Base-by-base conservation (phyloP, 1,284 basidiomycete genomes). In the Irpex lacteus region DNA sequence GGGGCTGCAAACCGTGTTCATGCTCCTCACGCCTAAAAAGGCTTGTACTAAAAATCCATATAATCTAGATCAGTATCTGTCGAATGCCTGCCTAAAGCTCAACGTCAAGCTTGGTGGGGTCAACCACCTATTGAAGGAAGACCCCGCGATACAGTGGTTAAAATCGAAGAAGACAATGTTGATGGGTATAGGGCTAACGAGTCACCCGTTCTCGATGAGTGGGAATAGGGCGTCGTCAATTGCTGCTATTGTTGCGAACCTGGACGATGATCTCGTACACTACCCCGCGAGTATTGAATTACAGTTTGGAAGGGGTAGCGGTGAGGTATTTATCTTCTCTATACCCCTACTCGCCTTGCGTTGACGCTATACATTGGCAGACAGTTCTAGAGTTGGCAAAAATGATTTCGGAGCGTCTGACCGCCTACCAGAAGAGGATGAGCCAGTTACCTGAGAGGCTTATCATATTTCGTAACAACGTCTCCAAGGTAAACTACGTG, bases 31-130 rank as follows among this genome's bases (percentile, higher is more conserved):
- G 32, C 32, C 32, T 34, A n/a, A n/a, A n/a, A n/a, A n/a, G n/a
- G n/a, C n/a, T n/a, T n/a, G n/a, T n/a, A n/a, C n/a, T n/a, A n/a
- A n/a, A n/a, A n/a, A n/a, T n/a, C n/a, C n/a, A n/a, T n/a, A n/a
- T n/a, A n/a, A n/a, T n/a, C n/a, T n/a, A 34, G 32, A 34, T 6
- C 89, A 91, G 68, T 93, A 93, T 73, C 85, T 91, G 66, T 88
- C 90, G 3, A 94, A 92, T 68, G 84, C 92, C 18, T 85, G 86
- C 1, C 66, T 77, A 18, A 78, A 80, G 73, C 80, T 91, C 9
- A 94, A 94, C 69, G 85, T 85, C 38, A 94, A 94, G 75, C 83
- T 94, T 1, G 89, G 90, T 2, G 92, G 92, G 0, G 76, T 87
- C 21, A 94, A 94, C 70, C 91, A 92, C 73, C 70, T 82, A 65